Evolutionary conservation across 2,329 filamentous ascomycete genomes (phyloP).

Genomic region (Xylariaceae sp.): DNA sequence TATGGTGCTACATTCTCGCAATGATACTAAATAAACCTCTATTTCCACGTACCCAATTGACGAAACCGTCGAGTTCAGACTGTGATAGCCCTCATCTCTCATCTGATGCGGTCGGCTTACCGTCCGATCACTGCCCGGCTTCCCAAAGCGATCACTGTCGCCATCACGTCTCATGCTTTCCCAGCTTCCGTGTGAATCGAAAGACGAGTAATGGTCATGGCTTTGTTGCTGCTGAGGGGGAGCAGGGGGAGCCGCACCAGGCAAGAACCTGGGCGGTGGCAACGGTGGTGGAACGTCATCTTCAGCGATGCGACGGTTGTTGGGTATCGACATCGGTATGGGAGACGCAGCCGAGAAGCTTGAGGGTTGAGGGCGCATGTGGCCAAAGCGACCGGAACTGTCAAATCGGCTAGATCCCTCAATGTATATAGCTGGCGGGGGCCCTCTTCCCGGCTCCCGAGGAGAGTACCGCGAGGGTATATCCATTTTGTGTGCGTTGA

Average conservation of each 20-base stretch:
- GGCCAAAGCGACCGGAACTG: constrained; percentile 23
- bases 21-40: neutral
- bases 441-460: constrained; percentile 29
- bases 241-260: constrained; percentile 26
- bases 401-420: constrained; percentile 26
- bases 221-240: constrained; percentile 1
- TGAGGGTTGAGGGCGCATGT: constrained; percentile 24
- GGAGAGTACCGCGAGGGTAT: constrained; percentile 29
- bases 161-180: constrained; percentile 26
- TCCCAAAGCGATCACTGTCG: constrained; percentile 24
- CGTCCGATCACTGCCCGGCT: constrained; percentile 19
- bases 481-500: constrained; percentile 24
- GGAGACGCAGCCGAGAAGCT: constrained; percentile 30
- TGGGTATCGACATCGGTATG: constrained; percentile 36
- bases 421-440: constrained; percentile 31
- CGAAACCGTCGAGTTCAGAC: constrained; percentile 30
- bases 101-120: constrained; percentile 20
- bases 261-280: constrained; percentile 33
- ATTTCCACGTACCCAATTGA: constrained; percentile 26
- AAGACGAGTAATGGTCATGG: constrained; percentile 29
- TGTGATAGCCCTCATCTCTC: constrained; percentile 34
- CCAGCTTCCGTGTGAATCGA: constrained; percentile 30
- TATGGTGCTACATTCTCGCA: neutral
- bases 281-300: constrained; percentile 35
- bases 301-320: constrained; percentile 28